Conservation (phyloP, 805 yeast genomes). For the Priceomyces carsonii region DNA sequence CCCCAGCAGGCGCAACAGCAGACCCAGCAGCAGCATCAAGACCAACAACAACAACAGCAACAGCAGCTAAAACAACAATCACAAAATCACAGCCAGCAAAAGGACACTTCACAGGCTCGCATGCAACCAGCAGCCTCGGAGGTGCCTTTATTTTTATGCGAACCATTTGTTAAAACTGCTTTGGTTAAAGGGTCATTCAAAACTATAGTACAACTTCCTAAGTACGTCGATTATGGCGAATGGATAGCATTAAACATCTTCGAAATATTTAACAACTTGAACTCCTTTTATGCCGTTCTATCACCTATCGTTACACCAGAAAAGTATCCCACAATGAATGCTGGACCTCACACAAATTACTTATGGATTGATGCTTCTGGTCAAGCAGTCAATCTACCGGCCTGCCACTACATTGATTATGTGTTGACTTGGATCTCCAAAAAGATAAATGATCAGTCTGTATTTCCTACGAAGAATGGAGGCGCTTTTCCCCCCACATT, state of each 20-base stretch:
- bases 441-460: conserved; percentile 83
- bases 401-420: conserved; percentile 87
- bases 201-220: conserved; percentile 92
- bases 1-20: conserved; percentile 13
- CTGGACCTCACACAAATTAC: conserved; percentile 90
- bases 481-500: conserved; percentile 88
- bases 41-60: too few species aligned
- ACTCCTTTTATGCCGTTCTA: conserved; percentile 87
- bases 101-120: conserved; percentile 7
- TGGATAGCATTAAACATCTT: conserved; percentile 95
- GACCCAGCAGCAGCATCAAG: conserved; percentile 11
- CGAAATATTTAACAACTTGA: conserved; percentile 82
- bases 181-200: conserved; percentile 95
- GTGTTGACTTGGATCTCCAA: conserved; percentile 88
- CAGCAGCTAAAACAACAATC: too few species aligned
- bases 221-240: conserved; percentile 90
- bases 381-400: conserved; percentile 84
- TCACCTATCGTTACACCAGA: conserved; percentile 90
- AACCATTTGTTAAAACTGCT: conserved; percentile 92
- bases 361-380: conserved; percentile 82
- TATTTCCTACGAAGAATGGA: conserved; percentile 91
- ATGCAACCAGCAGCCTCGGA: conserved; percentile 15
- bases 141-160: conserved; percentile 75
- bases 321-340: conserved; percentile 90
- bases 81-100: too few species aligned